Percentiles rank a stretch among this genome's conserved stretches.
phyloP scores from a whole-genome alignment of 2,329 filamentous ascomycete species.

The Fusarium begoniae region DNA sequence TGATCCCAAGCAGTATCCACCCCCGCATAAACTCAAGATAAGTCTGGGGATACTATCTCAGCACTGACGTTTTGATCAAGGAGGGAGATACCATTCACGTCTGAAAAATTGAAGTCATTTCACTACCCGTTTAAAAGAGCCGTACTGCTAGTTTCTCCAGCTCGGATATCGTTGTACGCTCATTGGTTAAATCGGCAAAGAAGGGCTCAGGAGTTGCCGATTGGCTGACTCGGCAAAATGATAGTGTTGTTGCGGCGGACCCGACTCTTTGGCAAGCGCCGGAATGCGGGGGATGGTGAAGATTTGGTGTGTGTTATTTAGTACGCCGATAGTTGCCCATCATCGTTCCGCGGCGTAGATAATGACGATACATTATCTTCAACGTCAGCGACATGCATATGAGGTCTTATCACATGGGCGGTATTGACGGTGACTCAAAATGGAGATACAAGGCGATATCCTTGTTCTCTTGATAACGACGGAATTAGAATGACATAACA shows the following conservation, averaged over 20 bases:
- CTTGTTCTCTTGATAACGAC: not conserved
- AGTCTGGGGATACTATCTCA: conserved; percentile 9
- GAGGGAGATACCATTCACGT: not conserved
- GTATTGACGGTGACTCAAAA: not conserved
- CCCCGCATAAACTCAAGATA: conserved; percentile 8
- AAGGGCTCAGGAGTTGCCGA: not conserved
- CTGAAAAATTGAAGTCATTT: not conserved
- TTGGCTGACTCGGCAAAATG: conserved; percentile 27
- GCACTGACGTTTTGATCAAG: not conserved
- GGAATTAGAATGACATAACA: not conserved
- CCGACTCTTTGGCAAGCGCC: not conserved
- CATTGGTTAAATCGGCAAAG: conserved; percentile 34
- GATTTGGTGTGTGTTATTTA: not conserved
- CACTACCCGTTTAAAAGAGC: conserved; percentile 9
- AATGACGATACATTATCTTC: not conserved
- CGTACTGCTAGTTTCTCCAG: not conserved
- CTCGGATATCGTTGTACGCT: not conserved
- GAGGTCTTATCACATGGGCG: not conserved
- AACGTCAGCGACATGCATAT: not conserved
- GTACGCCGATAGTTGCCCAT: not conserved
- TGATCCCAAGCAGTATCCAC: not conserved
- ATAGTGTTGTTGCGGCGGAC: not conserved
- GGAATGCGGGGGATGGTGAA: not conserved
- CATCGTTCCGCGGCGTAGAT: not conserved
- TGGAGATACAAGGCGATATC: not conserved